phyloP scores from a whole-genome alignment of 768 basidiomycete genomes.

The Kwoniella botswanensis region DNA sequence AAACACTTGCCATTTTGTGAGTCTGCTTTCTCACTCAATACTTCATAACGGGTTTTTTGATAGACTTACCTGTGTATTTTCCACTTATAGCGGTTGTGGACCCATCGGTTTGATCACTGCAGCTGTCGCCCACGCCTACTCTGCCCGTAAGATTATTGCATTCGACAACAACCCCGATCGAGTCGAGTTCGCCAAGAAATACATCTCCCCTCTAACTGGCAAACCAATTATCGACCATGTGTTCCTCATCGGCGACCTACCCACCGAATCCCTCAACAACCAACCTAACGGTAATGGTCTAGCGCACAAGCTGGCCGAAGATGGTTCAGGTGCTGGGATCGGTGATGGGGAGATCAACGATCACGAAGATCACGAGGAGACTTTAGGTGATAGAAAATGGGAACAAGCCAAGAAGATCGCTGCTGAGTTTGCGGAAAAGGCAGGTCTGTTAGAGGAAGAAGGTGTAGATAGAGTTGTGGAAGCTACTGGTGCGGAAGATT shows the following conservation, averaged over 20 bases:
- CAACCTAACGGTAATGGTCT: slow-evolving; percentile 18
- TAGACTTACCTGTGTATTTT: neutral
- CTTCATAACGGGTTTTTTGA: neutral
- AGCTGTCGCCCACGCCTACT: slow-evolving; percentile 55
- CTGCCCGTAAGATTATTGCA: slow-evolving; percentile 47
- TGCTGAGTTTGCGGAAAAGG: slow-evolving; percentile 33
- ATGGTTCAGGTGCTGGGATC: slow-evolving; percentile 31
- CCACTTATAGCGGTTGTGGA: slow-evolving; percentile 41
- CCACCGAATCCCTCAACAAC: slow-evolving; percentile 21
- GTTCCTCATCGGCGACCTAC: slow-evolving; percentile 42
- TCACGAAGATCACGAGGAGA: slow-evolving; percentile 31
- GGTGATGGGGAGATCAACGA: slow-evolving; percentile 38
- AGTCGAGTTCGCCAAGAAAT: slow-evolving; percentile 51
- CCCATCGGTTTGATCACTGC: slow-evolving; percentile 54
- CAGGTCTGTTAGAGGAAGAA: slow-evolving; percentile 44
- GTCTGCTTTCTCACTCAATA: slow-evolving; percentile 1
- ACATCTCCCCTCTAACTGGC: slow-evolving; percentile 51
- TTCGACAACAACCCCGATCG: slow-evolving; percentile 49
- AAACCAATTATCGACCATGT: slow-evolving; percentile 55
- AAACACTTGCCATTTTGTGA: slow-evolving; percentile 52
- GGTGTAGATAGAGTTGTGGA: slow-evolving; percentile 54
- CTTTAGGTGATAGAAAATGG: slow-evolving; percentile 48
- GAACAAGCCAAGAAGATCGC: slow-evolving; percentile 38
- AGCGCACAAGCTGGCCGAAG: slow-evolving; percentile 26
- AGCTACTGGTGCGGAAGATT: slow-evolving; percentile 49